Conservation (phyloP, 192 early-diverging fungal genomes). For the Coemansia sp. region DNA sequence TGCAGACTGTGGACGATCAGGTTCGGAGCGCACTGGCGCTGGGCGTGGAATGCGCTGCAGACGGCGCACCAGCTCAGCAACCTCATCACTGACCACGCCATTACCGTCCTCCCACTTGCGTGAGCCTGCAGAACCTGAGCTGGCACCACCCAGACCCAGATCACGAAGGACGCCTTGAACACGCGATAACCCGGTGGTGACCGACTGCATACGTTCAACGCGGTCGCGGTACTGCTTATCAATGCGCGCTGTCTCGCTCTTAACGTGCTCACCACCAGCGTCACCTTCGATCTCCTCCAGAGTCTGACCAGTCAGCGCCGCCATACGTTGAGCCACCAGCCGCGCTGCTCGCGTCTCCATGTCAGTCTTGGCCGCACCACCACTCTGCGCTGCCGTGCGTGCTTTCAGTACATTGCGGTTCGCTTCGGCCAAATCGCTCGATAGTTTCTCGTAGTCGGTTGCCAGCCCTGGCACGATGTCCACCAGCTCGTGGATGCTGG, state of each 20-base stretch:
- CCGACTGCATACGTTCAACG: constrained; percentile 32
- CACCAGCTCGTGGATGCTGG: constrained; percentile 29
- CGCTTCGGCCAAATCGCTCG: constrained; percentile 31
- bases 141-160: not conserved
- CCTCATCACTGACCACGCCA: constrained; percentile 32
- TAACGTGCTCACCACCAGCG: not conserved
- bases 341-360: constrained; percentile 44
- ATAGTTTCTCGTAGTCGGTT: constrained; percentile 28
- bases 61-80: constrained; percentile 26
- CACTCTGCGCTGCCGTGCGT: constrained; percentile 8
- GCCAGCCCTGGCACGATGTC: constrained; percentile 25
- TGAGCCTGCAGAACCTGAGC: not conserved
- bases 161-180: constrained; percentile 28
- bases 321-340: constrained; percentile 51
- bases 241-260: constrained; percentile 21
- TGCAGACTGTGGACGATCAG: constrained; percentile 11
- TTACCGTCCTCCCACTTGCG: constrained; percentile 23
- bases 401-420: constrained; percentile 10
- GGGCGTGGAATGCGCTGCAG: constrained; percentile 28
- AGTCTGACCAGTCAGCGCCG: constrained; percentile 44
- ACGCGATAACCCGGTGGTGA: constrained; percentile 22
- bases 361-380: constrained; percentile 14
- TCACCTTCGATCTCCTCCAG: constrained; percentile 18
- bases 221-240: constrained; percentile 24
- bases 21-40: not conserved